Evolutionary conservation across 2,329 filamentous ascomycete genomes (phyloP), one percentile per base, ranked within the genome.

Genomic region (Ophiosphaerella narmari): DNA sequence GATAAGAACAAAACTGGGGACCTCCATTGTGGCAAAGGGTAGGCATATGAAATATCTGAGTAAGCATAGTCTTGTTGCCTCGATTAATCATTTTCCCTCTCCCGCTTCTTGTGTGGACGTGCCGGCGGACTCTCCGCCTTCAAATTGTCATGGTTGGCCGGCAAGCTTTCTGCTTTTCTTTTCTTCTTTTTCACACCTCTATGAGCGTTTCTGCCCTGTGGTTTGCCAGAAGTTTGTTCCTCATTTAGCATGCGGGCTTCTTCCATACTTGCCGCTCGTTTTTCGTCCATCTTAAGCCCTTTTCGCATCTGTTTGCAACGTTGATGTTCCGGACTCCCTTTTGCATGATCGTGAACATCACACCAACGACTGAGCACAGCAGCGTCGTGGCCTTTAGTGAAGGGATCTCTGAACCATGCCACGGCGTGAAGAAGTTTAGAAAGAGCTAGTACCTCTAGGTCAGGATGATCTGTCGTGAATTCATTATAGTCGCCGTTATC

Each of bases 291-390:
- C 38, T 40, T 40, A 5, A 40, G 37, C 13, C 38, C 38, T n/a
- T 14, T n/a, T 29, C 26, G 38, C 26, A 42, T 40, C 24, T 35
- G 9, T 16, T 38, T 35, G 32, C 54, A 59, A 5, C 14, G 12
- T 12, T 13, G 8, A 6, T 55, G 46, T 9, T 55, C 45, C 5
- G 32, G 14, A 13, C 47, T 46, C 8, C 44, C 46, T 7, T 35
- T 3, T 7, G 7, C 5, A 36, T 62, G 59, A 2, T 50, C 12
- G 29, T 62, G 59, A 6, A 55, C 49, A 9, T 46, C 31, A 18
- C 57, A 62, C 52, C 55, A 62, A 3, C 37, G 38, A 2, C 39
- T 43, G 4, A 53, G 43, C 11, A 60, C 48, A 6, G 55, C 49
- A 2, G 26, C 21, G 14, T 52, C 46, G 13, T 45, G 35, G 7